phyloP scores from a whole-genome alignment of 805 yeast species.

The Candida incommunis region DNA sequence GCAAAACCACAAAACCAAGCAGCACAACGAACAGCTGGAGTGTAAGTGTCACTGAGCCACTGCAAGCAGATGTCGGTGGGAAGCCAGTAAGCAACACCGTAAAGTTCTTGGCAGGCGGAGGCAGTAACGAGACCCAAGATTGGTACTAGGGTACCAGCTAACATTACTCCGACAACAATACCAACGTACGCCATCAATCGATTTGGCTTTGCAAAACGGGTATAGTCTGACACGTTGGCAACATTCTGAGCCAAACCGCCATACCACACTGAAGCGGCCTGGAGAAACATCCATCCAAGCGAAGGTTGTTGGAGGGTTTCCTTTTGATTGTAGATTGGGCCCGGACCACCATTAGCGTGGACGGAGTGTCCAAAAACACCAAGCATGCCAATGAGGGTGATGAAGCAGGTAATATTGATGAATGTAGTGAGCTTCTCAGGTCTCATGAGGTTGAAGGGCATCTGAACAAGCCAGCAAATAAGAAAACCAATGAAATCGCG shows the following conservation, averaged over 20 bases:
- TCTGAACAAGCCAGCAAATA: not conserved
- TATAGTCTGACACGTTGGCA: conserved; percentile 28
- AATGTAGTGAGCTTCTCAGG: not conserved
- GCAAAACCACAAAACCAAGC: conserved; percentile 28
- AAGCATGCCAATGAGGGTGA: not conserved
- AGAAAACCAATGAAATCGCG: not conserved
- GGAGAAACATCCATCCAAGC: conserved; percentile 27
- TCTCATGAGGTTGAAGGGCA: not conserved
- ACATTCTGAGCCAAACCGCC: conserved; percentile 27
- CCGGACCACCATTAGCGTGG: not conserved
- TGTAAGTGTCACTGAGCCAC: conserved; percentile 22
- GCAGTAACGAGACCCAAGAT: conserved; percentile 31
- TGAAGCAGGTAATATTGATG: not conserved
- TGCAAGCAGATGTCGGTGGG: conserved; percentile 22
- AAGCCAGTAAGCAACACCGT: conserved; percentile 24
- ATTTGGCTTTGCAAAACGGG: conserved; percentile 22
- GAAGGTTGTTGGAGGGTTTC: not conserved
- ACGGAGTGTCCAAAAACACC: not conserved
- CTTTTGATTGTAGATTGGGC: not conserved
- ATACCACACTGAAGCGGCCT: conserved; percentile 27
- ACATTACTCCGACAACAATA: conserved; percentile 19
- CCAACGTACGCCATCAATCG: conserved; percentile 10
- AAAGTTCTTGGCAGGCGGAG: conserved; percentile 23
- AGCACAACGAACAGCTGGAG: conserved; percentile 19
- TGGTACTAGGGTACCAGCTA: conserved; percentile 27